Evolutionary conservation across 106 monocot species (phyloP).

Genomic region (Phalaenopsis equestris): DNA sequence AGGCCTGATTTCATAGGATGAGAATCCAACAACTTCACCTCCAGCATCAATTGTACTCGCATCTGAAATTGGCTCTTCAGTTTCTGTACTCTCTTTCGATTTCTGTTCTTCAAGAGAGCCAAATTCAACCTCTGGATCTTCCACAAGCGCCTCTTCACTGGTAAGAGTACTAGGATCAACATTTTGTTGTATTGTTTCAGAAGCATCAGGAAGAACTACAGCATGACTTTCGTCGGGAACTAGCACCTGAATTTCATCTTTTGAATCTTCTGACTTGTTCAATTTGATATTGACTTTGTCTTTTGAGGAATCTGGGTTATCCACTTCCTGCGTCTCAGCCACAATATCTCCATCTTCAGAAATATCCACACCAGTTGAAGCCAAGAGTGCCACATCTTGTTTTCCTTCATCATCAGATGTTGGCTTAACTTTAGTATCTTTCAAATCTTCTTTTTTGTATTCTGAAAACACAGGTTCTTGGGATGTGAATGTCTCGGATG

Average conservation of each 20-base stretch:
- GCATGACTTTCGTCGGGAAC: not conserved
- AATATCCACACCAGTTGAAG: too few relatives aligned
- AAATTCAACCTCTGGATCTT: constrained; percentile 1
- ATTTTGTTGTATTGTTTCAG: not conserved
- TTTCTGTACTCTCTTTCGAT: not conserved
- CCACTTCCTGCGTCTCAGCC: too few relatives aligned
- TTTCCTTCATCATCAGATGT: not conserved
- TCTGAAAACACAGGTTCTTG: not conserved
- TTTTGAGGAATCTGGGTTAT: not conserved
- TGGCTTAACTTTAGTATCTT: not conserved
- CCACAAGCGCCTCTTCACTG: not conserved
- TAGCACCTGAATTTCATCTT: not conserved
- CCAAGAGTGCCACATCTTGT: too few relatives aligned
- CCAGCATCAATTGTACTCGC: not conserved
- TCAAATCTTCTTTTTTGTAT: not conserved
- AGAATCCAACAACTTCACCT: not conserved
- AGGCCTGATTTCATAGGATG: not conserved
- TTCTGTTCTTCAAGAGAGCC: constrained; percentile 9
- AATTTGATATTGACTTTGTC: not conserved
- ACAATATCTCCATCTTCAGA: too few relatives aligned
- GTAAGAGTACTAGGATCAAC: not conserved
- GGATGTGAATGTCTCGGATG: not conserved
- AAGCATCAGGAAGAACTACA: not conserved
- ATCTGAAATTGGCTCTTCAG: not conserved
- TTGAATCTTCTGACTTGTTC: not conserved